Evolutionary conservation across 768 basidiomycete species (phyloP), one percentile per base, ranked within the genome.

Genomic region (Boletus tomentosulus): DNA sequence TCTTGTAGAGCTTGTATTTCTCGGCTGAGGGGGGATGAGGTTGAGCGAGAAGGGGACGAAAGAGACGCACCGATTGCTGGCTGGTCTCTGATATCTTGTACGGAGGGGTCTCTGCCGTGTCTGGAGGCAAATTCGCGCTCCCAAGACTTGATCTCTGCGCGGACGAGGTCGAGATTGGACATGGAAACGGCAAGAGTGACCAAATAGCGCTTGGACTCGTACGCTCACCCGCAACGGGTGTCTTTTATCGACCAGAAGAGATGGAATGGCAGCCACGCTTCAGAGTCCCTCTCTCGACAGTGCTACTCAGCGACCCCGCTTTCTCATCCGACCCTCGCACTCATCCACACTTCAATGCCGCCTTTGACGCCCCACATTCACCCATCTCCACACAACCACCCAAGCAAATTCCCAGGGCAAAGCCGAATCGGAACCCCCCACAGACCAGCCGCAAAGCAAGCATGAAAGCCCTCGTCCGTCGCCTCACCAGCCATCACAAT

Each of bases 1-100:
- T 83, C 77, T 91, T 92, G 77, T 92, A 90, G 30, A 81, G 77
- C 69, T 79, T 91, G 74, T 92, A 92, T 68, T 87, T 90, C 59
- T 82, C 79, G 56, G 86, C 89, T 92, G 65, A 12, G 55, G 25
- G 48, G 46, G 53, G 46, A 50, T 59, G 55, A 64, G 62, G 60
- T 53, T 38, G 48, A 35, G 35, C 33, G 19, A 34, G 15, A 37
- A 46, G 25, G 25, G 46, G 46, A 58, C 31, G 44, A 34, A 51
- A 53, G 48, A 37, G 44, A 70, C 83, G 59, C 52, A 91, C 89
- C 87, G 55, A 91, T 83, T 48, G 63, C 60, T 7, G 82, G 82
- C 16, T 78, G 73, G 41, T 76, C 71, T 64, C 76, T 85, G 51
- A 92, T 90, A 62, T 92, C 90, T 46, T 89, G 78, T 2, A 89